phyloP scores from a whole-genome alignment of 345 rosid genomes.

The Brassica napus region DNA sequence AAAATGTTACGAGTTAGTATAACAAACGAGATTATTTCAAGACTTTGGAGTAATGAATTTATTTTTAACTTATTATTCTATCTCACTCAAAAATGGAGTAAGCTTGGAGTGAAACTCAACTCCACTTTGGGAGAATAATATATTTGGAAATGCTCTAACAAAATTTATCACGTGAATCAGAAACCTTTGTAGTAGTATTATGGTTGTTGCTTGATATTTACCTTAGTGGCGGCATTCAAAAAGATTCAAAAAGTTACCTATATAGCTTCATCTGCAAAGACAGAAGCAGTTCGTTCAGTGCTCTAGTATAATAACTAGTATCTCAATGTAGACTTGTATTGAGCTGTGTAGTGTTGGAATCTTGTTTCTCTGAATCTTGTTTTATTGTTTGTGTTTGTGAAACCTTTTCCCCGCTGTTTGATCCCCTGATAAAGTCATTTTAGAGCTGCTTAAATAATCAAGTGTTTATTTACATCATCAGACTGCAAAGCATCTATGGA shows the following conservation, averaged over 20 bases:
- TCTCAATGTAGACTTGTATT: background rate
- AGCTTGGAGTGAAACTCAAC: background rate
- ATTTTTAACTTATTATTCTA: background rate
- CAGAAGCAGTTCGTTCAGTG: background rate
- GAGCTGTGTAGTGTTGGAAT: background rate
- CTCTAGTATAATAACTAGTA: background rate
- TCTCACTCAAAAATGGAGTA: background rate
- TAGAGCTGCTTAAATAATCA: background rate
- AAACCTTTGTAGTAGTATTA: background rate
- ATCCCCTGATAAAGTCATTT: background rate
- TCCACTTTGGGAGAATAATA: background rate
- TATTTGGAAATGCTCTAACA: background rate
- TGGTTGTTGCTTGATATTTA: background rate
- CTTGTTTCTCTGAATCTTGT: background rate
- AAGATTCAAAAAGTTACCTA: background rate
- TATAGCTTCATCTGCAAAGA: background rate
- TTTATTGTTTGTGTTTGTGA: background rate
- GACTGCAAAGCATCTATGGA: constrained; percentile 85
- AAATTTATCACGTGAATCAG: background rate
- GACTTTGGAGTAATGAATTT: too few species aligned
- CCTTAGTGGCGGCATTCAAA: background rate
- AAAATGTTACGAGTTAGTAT: too few species aligned
- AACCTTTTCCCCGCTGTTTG: background rate
- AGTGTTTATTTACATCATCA: constrained; percentile 23
- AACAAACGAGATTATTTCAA: too few species aligned